phyloP scores from a whole-genome alignment of 257 asterid genomes.

The Phtheirospermum japonicum region DNA sequence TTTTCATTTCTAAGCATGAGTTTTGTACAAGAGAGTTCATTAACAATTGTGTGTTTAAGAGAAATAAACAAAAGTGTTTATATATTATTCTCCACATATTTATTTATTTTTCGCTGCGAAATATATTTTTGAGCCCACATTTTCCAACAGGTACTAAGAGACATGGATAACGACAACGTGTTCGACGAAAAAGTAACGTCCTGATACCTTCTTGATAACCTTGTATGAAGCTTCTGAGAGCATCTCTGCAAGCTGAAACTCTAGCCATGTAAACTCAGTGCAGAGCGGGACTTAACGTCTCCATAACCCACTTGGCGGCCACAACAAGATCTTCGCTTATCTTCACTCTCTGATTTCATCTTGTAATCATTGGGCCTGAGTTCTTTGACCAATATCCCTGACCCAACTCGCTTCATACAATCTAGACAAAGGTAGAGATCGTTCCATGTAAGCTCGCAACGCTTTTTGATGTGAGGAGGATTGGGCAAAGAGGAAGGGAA shows the following conservation, averaged over 20 bases:
- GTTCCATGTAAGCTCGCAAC: conserved; percentile 61
- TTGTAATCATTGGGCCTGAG: conserved; percentile 76
- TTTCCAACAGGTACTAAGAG: no score
- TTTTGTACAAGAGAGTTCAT: no score
- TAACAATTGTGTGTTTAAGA: no score
- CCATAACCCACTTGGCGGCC: conserved; percentile 95
- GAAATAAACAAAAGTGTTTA: no score
- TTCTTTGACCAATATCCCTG: conserved; percentile 88
- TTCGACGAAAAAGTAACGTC: no score
- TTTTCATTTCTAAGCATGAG: no score
- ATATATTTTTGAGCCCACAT: no score
- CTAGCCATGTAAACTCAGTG: conserved; percentile 90
- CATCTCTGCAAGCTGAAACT: conserved; percentile 86
- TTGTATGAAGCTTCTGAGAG: conserved; percentile 70
- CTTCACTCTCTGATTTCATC: conserved; percentile 40
- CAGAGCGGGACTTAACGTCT: conserved; percentile 74
- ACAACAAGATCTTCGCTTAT: conserved; percentile 69
- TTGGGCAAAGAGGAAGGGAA: conserved; percentile 87
- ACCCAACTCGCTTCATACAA: conserved; percentile 88
- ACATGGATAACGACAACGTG: no score
- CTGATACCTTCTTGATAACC: conserved; percentile 95
- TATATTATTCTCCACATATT: no score
- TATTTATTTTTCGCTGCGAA: no score
- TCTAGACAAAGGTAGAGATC: conserved; percentile 56
- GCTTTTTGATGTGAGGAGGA: no score